Conservation (phyloP, 371 early-diverging fungal species). For the Rhizopus sp. region DNA sequence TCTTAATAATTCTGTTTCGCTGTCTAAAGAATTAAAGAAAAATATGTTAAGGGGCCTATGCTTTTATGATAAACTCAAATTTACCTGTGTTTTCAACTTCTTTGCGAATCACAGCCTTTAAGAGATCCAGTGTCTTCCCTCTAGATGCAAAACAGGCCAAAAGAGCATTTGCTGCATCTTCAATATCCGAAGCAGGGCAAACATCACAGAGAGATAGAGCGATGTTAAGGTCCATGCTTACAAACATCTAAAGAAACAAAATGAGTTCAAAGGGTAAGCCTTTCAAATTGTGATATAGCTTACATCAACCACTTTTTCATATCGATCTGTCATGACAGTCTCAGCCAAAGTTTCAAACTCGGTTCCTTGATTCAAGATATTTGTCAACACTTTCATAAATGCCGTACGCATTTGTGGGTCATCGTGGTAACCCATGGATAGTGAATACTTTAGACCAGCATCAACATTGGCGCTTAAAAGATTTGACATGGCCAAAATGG, state of each 20-base stretch:
- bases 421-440: constrained; percentile 92
- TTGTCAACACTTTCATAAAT: constrained; percentile 92
- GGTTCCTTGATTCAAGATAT: constrained; percentile 85
- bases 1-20: constrained; percentile 86
- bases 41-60: background rate
- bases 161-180: constrained; percentile 80
- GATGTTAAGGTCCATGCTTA: constrained; percentile 69
- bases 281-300: constrained; percentile 15
- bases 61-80: background rate
- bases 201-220: constrained; percentile 85
- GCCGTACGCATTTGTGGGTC: constrained; percentile 85
- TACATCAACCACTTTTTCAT: constrained; percentile 75
- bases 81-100: constrained; percentile 81
- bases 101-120: constrained; percentile 81
- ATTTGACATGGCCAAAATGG: constrained; percentile 87
- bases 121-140: constrained; percentile 66
- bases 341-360: constrained; percentile 85
- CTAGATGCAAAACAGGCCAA: constrained; percentile 81
- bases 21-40: constrained; percentile 38
- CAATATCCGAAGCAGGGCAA: constrained; percentile 85
- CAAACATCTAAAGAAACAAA: constrained; percentile 46
- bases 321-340: constrained; percentile 72
- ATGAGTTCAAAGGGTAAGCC: background rate
- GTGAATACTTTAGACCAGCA: constrained; percentile 85
- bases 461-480: constrained; percentile 90